These are phyloP conservation scores for Zygoascus ofunaensis DNA, from an alignment of 805 yeast species.

Conservation along the genomic window DNA sequence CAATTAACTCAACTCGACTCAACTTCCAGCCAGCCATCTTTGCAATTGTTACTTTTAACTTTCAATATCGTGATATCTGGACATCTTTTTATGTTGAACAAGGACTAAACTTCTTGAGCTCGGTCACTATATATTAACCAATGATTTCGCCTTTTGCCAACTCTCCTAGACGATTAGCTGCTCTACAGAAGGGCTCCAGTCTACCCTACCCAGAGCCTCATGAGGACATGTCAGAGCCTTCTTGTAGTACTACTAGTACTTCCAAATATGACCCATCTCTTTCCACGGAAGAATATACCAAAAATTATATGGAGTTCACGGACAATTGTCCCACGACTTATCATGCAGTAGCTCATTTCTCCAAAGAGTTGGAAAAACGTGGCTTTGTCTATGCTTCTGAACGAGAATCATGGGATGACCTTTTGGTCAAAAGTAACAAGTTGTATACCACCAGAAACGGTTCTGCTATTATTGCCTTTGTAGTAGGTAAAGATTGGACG, in stretches of 20 bases:
- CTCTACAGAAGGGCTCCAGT: background rate
- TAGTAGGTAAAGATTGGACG: conserved; percentile 58
- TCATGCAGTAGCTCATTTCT: conserved; percentile 54
- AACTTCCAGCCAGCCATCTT: too few relatives aligned
- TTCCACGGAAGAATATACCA: conserved; percentile 13
- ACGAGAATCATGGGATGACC: conserved; percentile 41
- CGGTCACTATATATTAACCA: too few relatives aligned
- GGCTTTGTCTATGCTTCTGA: conserved; percentile 65
- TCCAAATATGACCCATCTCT: conserved; percentile 1
- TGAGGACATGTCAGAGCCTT: background rate
- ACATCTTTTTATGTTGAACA: too few relatives aligned
- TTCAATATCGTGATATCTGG: too few relatives aligned
- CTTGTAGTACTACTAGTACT: background rate
- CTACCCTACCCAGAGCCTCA: background rate
- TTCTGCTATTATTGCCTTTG: conserved; percentile 59
- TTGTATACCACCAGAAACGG: conserved; percentile 65
- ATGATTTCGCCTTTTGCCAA: background rate
- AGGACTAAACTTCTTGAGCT: too few relatives aligned
- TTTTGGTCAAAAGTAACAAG: conserved; percentile 38
- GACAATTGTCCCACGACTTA: conserved; percentile 63
- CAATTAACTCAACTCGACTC: too few relatives aligned
- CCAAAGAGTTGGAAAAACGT: conserved; percentile 38
- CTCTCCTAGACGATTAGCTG: background rate
- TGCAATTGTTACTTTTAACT: too few relatives aligned
- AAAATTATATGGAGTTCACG: conserved; percentile 63